Evolutionary conservation across 2,329 filamentous ascomycete genomes (phyloP), one percentile per base, ranked within the genome.

Genomic region (Ophiostoma fasciatum): DNA sequence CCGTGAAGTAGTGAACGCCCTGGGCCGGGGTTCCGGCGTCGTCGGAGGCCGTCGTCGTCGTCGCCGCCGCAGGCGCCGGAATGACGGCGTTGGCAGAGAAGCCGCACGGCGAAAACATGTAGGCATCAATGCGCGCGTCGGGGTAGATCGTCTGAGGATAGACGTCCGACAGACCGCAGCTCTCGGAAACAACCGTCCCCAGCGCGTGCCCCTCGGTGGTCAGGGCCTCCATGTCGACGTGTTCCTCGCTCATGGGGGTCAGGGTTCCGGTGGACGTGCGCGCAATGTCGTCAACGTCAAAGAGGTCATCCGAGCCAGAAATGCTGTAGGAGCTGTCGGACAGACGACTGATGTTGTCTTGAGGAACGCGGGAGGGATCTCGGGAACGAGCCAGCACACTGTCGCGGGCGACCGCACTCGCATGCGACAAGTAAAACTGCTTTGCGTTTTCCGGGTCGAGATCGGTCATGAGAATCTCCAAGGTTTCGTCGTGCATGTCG

Each of bases 1-100:
- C 90, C 1, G 88, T 98, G 61, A 94, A 98, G 63, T 98, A 98
- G 60, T 96, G 85, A 19, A 35, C 35, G 21, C 36, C 22, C 17
- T 28, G 27, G 28, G 74, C 79, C 4, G 70, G 62, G 35, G 64
- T 65, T 41, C 59, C 57, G 33, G 54, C 52, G 41, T 65, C 60
- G 54, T 61, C 33, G 48, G 52, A 45, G 54, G 42, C 45, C 35
- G 66, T 65, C 23, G 72, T 62, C 12, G 33, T 5, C 17, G 20
- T 21, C 2, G 27, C n/a, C 10, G 33, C 15, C 6, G 33, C 62
- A 0, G 82, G 76, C 33, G 84, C 78, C 7, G 90, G 90, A 28
- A 98, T 73, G 15, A 98, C 87, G 36, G 85, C 90, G 51, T 98
- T 98, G 55, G 90, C 90, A 7, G 87, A 94, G 60, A 94, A 98